Conservation (phyloP, 2,329 filamentous ascomycete species). For the Colletotrichum karsti region DNA sequence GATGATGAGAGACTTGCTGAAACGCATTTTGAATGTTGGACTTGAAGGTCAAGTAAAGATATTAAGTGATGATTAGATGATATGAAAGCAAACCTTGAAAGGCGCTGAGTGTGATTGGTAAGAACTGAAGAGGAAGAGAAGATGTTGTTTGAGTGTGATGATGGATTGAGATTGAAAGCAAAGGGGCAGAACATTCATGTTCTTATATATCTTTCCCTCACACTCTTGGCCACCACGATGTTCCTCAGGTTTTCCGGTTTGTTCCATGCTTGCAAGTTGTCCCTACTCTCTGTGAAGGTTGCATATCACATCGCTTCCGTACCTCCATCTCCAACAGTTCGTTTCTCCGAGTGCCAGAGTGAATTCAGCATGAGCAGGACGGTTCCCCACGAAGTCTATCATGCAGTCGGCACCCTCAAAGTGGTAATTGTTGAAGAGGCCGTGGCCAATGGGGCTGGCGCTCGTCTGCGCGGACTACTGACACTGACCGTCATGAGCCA, state of each 20-base stretch:
- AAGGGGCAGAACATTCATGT: not conserved
- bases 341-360: not conserved
- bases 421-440: not conserved
- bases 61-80: not conserved
- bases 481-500: conserved; percentile 1
- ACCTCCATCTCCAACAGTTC: conserved; percentile 8
- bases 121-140: not conserved
- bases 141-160: conserved; percentile 1
- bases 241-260: not conserved
- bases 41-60: not conserved
- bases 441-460: not conserved
- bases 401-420: conserved; percentile 1
- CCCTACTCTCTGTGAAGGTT: not conserved
- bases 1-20: conserved; percentile 23
- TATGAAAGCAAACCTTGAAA: not conserved
- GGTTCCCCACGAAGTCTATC: not conserved
- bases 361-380: not conserved
- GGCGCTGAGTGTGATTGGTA: not conserved
- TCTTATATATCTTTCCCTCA: not conserved
- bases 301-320: not conserved
- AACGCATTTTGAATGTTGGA: conserved; percentile 13
- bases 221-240: not conserved
- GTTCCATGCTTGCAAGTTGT: not conserved
- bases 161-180: not conserved
- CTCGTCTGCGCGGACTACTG: not conserved